Conservation (phyloP, 1,284 basidiomycete species). For the Ustilago cynodontis region DNA sequence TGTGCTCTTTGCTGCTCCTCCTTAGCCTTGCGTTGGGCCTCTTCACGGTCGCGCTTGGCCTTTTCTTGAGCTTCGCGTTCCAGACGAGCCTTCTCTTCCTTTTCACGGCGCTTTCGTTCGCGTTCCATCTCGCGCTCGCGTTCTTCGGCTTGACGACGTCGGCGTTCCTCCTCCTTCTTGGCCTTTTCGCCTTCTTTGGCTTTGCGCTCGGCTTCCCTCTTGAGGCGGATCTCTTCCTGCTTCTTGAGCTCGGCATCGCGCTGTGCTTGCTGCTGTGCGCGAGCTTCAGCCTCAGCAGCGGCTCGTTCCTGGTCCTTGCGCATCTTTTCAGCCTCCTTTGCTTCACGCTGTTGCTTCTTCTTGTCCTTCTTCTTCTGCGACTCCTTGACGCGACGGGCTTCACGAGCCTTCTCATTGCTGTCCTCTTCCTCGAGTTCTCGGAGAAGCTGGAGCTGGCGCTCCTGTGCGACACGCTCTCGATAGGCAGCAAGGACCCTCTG, state of each 20-base stretch:
- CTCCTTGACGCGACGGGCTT: slow-evolving; percentile 93
- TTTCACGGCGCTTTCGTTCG: slow-evolving; percentile 78
- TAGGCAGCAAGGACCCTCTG: slow-evolving; percentile 94
- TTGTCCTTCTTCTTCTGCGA: slow-evolving; percentile 99
- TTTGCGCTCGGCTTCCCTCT: slow-evolving; percentile 72
- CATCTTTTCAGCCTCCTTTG: slow-evolving; percentile 81
- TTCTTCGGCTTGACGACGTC: slow-evolving; percentile 75
- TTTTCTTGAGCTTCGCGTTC: slow-evolving; percentile 61
- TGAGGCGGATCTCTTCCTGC: slow-evolving; percentile 79
- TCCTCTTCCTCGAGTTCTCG: slow-evolving; percentile 92
- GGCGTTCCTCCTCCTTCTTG: slow-evolving; percentile 73
- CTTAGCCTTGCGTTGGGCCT: slow-evolving; percentile 66
- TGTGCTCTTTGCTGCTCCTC: slow-evolving; percentile 74
- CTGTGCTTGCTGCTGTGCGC: slow-evolving; percentile 77
- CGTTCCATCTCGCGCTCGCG: slow-evolving; percentile 72
- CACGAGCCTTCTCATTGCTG: slow-evolving; percentile 80
- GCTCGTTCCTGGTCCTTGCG: slow-evolving; percentile 77
- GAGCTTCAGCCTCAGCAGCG: slow-evolving; percentile 73
- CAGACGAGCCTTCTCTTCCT: slow-evolving; percentile 77
- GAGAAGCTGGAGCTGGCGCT: slow-evolving; percentile 85
- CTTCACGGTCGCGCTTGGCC: slow-evolving; percentile 72
- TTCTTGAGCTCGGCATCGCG: slow-evolving; percentile 71
- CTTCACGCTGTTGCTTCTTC: slow-evolving; percentile 89
- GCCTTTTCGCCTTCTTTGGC: slow-evolving; percentile 73
- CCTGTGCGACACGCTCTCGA: slow-evolving; percentile 87